Base-by-base conservation (phyloP, 164 flowering plant genomes). In the Sextonia rubra region DNA sequence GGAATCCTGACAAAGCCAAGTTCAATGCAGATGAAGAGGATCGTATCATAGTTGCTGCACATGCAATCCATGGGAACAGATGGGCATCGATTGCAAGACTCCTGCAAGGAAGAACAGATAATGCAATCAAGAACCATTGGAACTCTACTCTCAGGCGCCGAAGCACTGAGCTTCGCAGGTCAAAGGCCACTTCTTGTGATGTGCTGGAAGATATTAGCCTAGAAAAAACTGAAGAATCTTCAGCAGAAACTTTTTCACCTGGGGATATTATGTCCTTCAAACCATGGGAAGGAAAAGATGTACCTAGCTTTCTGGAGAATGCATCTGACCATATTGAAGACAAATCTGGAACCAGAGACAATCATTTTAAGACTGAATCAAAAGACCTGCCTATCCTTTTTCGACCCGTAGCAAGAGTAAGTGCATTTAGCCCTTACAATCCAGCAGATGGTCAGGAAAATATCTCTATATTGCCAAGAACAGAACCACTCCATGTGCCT, bases 71-170 rank as follows among this genome's bases (percentile, higher is more conserved):
- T 82, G 98, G 98, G 66, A 92, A 92, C 82, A 92, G 86, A 81
- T 94, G 98, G 98, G 94, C 98, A 18, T 74, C 82, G 20, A 91
- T 94, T 64, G 94, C 97, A 15, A 85, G 85, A 84, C 86, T 92
- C 56, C 72, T 94, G 27, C 91, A 86, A 5, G 98, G 98, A 27
- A 86, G 97, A 83, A 94, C 97, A 26, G 98, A 92, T 66, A 94
- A 94, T 77, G 90, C 97, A 4, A 92, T 92, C 44, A 94, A 94
- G 76, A 94, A 92, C 70, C 98, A 92, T 80, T 94, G 98, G 98
- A 94, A 94, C 80, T 94, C 97, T 60, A 92, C 94, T 18, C 79
- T 92, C 68, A 83, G 89, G 79, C 92, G 97, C 2, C 83, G 91
- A 22, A 76, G 76, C 79, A 64, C 77, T 68, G 86, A 80, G n/a